Percentiles rank a stretch among this genome's conserved stretches.
phyloP scores from a whole-genome alignment of 2,329 filamentous ascomycete species.

The Colletotrichum sp. region DNA sequence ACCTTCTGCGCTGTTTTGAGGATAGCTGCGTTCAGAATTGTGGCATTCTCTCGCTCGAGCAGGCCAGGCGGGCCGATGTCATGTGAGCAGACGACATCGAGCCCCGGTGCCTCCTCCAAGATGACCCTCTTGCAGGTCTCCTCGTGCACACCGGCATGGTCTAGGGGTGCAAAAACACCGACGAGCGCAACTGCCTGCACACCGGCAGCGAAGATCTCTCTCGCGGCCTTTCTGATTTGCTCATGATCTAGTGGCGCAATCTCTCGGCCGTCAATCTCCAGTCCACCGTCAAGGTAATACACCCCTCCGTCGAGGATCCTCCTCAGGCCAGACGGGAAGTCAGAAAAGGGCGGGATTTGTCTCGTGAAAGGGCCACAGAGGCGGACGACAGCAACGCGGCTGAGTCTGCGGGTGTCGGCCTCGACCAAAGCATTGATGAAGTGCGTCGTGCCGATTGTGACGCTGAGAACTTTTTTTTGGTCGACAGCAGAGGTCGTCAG shows the following conservation, averaged over 20 bases:
- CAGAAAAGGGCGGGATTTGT: slow-evolving; percentile 49
- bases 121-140: slow-evolving; percentile 41
- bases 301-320: slow-evolving; percentile 45
- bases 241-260: slow-evolving; percentile 41
- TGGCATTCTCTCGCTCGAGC: slow-evolving; percentile 56
- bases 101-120: slow-evolving; percentile 35
- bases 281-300: slow-evolving; percentile 48
- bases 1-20: slow-evolving; percentile 51
- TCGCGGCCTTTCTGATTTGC: slow-evolving; percentile 39
- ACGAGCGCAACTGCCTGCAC: slow-evolving; percentile 45
- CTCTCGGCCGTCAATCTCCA: slow-evolving; percentile 54
- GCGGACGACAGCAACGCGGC: slow-evolving; percentile 49
- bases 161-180: slow-evolving; percentile 52
- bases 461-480: slow-evolving; percentile 44
- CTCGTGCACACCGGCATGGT: slow-evolving; percentile 49
- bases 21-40: slow-evolving; percentile 60
- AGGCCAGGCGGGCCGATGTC: slow-evolving; percentile 49
- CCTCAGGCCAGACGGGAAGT: slow-evolving; percentile 46
- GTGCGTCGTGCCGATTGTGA: slow-evolving; percentile 56
- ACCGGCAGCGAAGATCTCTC: slow-evolving; percentile 37
- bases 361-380: slow-evolving; percentile 50
- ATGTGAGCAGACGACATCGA: slow-evolving; percentile 47
- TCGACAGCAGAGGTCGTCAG: slow-evolving; percentile 42
- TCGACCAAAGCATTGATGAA: slow-evolving; percentile 57
- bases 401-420: slow-evolving; percentile 45